Evolutionary conservation across 352 stramenopile genomes (phyloP).

Genomic region (Globisporangium spiculum): DNA sequence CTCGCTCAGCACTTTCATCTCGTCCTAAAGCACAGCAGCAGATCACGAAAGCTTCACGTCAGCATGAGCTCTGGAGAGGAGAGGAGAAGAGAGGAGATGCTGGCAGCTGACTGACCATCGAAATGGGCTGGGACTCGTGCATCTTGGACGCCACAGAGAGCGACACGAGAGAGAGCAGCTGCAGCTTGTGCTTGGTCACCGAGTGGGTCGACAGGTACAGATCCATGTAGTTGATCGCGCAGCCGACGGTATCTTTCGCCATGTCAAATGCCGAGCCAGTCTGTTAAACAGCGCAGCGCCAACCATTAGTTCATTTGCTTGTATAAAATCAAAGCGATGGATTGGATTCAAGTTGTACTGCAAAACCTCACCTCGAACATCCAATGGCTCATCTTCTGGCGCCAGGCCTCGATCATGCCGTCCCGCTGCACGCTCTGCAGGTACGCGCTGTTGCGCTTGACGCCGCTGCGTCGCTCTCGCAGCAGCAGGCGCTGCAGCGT

Average conservation of each 20-base stretch:
- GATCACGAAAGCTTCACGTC: neutral
- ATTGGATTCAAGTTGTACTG: neutral
- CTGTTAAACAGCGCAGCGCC: conserved; percentile 5
- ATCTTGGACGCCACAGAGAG: conserved; percentile 18
- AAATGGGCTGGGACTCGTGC: conserved; percentile 17
- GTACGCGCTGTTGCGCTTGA: conserved; percentile 20
- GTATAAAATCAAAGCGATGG: neutral
- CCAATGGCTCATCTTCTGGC: conserved; percentile 44
- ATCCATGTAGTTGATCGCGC: conserved; percentile 16
- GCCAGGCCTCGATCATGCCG: conserved; percentile 42
- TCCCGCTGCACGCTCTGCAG: conserved; percentile 31
- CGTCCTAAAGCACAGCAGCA: conserved; percentile 23
- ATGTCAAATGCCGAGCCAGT: conserved; percentile 17
- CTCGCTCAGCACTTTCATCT: conserved; percentile 46
- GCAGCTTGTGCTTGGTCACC: conserved; percentile 16
- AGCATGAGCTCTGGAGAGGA: neutral
- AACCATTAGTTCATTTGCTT: neutral
- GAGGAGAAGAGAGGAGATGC: neutral
- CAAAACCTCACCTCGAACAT: conserved; percentile 38
- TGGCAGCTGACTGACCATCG: conserved; percentile 3
- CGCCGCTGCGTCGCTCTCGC: neutral
- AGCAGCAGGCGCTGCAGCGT: conserved; percentile 18
- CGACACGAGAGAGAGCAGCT: conserved; percentile 16
- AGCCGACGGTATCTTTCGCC: conserved; percentile 18
- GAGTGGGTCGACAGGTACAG: conserved; percentile 14